Evolutionary conservation across 2,329 filamentous ascomycete species (phyloP).

Genomic region (Fusarium poae): DNA sequence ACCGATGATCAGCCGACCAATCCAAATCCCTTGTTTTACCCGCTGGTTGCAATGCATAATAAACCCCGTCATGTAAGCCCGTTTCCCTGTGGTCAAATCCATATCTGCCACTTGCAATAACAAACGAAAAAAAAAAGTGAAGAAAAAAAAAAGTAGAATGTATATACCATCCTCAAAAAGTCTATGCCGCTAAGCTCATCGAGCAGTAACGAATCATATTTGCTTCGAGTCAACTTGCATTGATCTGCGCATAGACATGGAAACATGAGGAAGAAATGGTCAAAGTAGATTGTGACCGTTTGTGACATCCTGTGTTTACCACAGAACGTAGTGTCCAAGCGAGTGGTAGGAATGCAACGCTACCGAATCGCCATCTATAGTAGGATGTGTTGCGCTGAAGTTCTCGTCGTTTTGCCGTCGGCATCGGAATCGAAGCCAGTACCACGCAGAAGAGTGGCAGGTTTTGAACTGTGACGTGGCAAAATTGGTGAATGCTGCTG

Average conservation of each 20-base stretch:
- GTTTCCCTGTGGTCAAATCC: constrained; percentile 48
- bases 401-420: constrained; percentile 1
- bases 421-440: not conserved
- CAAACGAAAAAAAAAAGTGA: constrained; percentile 34
- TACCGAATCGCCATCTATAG: constrained; percentile 28
- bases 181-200: constrained; percentile 34
- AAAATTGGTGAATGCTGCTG: not conserved
- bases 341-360: constrained; percentile 21
- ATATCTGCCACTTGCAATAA: constrained; percentile 42
- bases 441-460: not conserved
- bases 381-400: constrained; percentile 18
- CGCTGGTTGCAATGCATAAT: constrained; percentile 58
- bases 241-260: constrained; percentile 8
- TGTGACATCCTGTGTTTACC: constrained; percentile 23
- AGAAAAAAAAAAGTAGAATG: constrained; percentile 38
- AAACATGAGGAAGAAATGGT: constrained; percentile 23
- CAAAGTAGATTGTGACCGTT: constrained; percentile 13
- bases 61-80: constrained; percentile 52
- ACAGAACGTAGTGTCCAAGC: constrained; percentile 35
- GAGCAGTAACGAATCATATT: constrained; percentile 7
- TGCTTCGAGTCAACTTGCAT: constrained; percentile 1
- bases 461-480: not conserved
- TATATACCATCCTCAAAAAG: constrained; percentile 51
- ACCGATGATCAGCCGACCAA: constrained; percentile 44
- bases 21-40: constrained; percentile 50